Evolutionary conservation across 306 rosid species (phyloP), one percentile per base, ranked within the genome.

Genomic region (Cucumis hystrix): DNA sequence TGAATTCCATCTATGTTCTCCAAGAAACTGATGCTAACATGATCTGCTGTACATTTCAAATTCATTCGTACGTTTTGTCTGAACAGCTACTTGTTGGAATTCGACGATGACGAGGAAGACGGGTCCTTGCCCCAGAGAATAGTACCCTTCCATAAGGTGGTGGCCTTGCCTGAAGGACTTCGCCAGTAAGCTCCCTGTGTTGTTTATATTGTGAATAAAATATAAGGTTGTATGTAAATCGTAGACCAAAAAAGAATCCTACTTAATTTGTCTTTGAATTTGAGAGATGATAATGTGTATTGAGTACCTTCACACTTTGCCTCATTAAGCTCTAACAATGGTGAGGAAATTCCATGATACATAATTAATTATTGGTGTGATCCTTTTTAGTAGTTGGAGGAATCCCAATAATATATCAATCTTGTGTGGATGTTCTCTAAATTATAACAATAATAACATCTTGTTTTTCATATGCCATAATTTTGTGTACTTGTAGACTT

Each of bases 61-160:
- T 73, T 58, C 33, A 70, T 30, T 61, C 28, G 80, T 52, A 59
- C 79, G 74, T 55, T 80, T 28, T 45, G 2, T 83, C 84, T 83
- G 85, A 82, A 79, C 98, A 96, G 99, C 60, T 96, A 89, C 87
- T 18, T 88, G 70, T 83, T 96, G 85, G 99, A 96, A 85, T 96
- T 96, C 70, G 99, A 96, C 11, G 99, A 96, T 45, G 99, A 96
- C n/a, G 98, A 91, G 77, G 99, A 96, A 89, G 97, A 96, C 57
- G 99, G 99, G 45, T 85, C 97, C 3, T 68, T 96, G 82, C 99
- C 99, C 51, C 90, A 96, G 83, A 91, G 99, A 87, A 83, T 83
- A 11, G 98, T 92, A 41, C 93, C 99, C 58, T 96, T 92, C 87
- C 91, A 92, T 84, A 92, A 83, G 73, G 97, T 95, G 83, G 99